These are phyloP conservation scores for Aspergillus tanneri DNA, from an alignment of 2,329 filamentous ascomycete species.

Conservation along the genomic window DNA sequence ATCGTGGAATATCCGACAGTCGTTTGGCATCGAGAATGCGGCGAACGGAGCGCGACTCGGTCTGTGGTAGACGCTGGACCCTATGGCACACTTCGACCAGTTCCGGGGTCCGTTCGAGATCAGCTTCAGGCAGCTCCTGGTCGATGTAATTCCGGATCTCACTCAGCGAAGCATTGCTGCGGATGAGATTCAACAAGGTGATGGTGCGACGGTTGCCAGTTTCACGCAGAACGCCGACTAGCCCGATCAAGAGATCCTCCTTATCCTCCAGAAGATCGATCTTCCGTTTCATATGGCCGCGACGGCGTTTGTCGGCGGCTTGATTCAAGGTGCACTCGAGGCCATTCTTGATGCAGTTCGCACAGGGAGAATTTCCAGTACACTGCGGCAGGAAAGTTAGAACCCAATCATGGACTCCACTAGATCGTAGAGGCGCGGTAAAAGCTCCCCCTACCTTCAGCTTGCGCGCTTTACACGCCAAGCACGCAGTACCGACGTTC, in stretches of 20 bases:
- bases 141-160: constrained; percentile 30
- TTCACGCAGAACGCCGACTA: constrained; percentile 27
- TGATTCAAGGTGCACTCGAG: constrained; percentile 26
- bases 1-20: constrained; percentile 20
- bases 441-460: constrained; percentile 29
- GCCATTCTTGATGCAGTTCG: constrained; percentile 23
- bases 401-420: not conserved
- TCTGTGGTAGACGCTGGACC: constrained; percentile 18
- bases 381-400: constrained; percentile 16
- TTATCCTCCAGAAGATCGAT: constrained; percentile 27
- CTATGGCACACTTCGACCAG: constrained; percentile 20
- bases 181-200: constrained; percentile 28
- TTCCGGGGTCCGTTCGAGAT: constrained; percentile 23
- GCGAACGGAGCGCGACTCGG: constrained; percentile 17
- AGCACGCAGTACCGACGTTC: constrained; percentile 27
- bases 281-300: constrained; percentile 28
- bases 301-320: constrained; percentile 23
- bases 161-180: constrained; percentile 26
- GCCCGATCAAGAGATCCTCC: constrained; percentile 24
- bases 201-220: constrained; percentile 17
- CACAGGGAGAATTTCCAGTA: constrained; percentile 24
- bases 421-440: not conserved
- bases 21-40: constrained; percentile 19
- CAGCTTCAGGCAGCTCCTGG: constrained; percentile 19
- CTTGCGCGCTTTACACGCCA: constrained; percentile 27